phyloP scores from a whole-genome alignment of 208 protist species.

The Phytomonas sp. region DNA sequence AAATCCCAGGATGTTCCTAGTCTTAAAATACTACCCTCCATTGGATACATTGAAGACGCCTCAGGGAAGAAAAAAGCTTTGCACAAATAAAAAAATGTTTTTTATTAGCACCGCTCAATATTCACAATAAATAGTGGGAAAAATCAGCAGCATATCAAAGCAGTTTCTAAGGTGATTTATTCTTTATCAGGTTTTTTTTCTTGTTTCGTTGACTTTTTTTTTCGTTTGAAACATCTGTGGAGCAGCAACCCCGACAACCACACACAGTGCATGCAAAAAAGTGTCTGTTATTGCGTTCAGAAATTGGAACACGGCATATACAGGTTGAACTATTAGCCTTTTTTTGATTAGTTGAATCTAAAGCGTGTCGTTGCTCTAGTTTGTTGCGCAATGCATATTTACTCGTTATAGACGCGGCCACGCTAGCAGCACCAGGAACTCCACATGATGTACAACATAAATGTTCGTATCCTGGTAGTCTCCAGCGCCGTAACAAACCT shows the following conservation, averaged over 20 bases:
- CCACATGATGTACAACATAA: slow-evolving; percentile 79
- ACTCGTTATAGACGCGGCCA: slow-evolving; percentile 33
- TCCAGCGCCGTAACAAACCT: slow-evolving; percentile 64
- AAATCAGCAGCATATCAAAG: neutral
- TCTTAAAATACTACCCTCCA: neutral
- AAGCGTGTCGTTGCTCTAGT: slow-evolving; percentile 16
- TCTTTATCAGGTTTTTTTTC: neutral
- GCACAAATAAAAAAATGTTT: neutral
- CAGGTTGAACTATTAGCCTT: slow-evolving; percentile 22
- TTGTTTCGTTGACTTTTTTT: neutral
- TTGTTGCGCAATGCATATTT: slow-evolving; percentile 57
- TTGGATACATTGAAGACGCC: neutral
- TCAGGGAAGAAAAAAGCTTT: neutral
- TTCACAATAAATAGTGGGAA: neutral
- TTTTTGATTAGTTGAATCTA: slow-evolving; percentile 2
- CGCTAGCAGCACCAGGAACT: slow-evolving; percentile 53
- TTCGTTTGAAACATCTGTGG: slow-evolving; percentile 24
- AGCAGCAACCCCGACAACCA: slow-evolving; percentile 70
- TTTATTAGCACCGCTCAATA: neutral
- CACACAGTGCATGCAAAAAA: slow-evolving; percentile 72
- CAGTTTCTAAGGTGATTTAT: neutral
- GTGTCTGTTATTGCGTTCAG: slow-evolving; percentile 37
- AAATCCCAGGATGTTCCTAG: neutral
- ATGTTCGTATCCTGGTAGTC: slow-evolving; percentile 72
- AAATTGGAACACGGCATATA: slow-evolving; percentile 68